Percentiles rank a stretch among this genome's conserved stretches.
Evolutionary conservation across 345 rosid species (phyloP).

Genomic region (Acer saccharum): DNA sequence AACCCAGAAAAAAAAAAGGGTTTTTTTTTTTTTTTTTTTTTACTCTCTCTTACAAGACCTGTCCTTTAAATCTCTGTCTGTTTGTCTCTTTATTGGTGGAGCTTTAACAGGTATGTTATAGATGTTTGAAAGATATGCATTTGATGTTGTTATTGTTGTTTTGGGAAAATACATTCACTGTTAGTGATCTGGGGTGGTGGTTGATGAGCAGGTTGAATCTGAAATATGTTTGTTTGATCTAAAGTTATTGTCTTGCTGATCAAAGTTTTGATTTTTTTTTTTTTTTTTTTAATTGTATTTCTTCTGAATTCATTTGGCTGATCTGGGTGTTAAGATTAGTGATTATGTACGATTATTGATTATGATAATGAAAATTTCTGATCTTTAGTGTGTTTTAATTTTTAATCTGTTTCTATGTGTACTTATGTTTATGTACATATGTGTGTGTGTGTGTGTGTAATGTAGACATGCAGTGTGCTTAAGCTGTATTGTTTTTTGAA

Average conservation of each 20-base stretch:
- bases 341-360: neutral
- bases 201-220: conserved; percentile 11
- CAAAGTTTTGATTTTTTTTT: neutral
- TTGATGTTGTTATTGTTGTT: conserved; percentile 5
- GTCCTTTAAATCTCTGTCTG: neutral
- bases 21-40: neutral
- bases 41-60: conserved; percentile 2
- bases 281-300: neutral
- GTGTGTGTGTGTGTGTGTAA: neutral
- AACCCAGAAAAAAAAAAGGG: neutral
- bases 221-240: conserved; percentile 18
- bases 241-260: neutral
- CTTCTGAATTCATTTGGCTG: neutral
- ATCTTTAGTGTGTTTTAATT: neutral
- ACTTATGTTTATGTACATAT: neutral
- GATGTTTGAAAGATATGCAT: conserved; percentile 15
- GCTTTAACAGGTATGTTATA: conserved; percentile 8
- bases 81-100: neutral
- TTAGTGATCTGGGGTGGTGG: neutral
- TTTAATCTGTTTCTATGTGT: neutral
- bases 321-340: neutral
- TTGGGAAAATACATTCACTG: neutral
- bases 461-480: conserved; percentile 10
- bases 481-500: neutral
- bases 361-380: neutral